Evolutionary conservation across 768 basidiomycete genomes (phyloP).

Genomic region (Trametes elegans): DNA sequence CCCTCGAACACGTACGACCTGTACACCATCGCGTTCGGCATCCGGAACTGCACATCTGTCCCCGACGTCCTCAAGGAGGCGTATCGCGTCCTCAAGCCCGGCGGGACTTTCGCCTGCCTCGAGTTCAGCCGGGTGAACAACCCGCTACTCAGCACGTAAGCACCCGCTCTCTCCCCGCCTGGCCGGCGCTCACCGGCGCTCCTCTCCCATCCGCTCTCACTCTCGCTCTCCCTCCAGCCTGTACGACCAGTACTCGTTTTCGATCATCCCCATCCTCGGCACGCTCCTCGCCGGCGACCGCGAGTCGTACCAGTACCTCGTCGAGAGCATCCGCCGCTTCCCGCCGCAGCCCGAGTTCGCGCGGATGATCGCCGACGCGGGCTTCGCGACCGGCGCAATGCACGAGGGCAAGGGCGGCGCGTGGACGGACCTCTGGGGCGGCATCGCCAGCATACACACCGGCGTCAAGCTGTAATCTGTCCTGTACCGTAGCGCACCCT

Average conservation of each 20-base stretch:
- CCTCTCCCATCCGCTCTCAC: neutral
- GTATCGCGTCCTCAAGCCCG: conserved; percentile 91
- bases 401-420: conserved; percentile 73
- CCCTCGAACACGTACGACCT: conserved; percentile 84
- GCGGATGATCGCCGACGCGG: conserved; percentile 82
- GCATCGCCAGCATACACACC: conserved; percentile 82
- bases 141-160: conserved; percentile 82
- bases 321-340: conserved; percentile 95
- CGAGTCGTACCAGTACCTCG: conserved; percentile 94
- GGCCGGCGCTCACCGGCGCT: no score
- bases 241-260: conserved; percentile 96
- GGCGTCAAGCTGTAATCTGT: conserved; percentile 68
- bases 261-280: conserved; percentile 92
- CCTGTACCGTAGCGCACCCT: neutral
- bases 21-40: conserved; percentile 98
- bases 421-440: conserved; percentile 85
- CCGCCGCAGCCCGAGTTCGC: conserved; percentile 87
- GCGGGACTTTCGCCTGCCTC: conserved; percentile 91
- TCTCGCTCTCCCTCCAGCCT: conserved; percentile 45
- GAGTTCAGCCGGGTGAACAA: conserved; percentile 95
- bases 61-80: conserved; percentile 87
- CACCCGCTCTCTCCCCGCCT: conserved; percentile 16
- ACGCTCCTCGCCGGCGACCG: conserved; percentile 95
- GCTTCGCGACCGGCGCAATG: conserved; percentile 65
- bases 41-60: conserved; percentile 94